Evolutionary conservation across 2,329 filamentous ascomycete species (phyloP), one percentile per base, ranked within the genome.

Genomic region (Alternaria metachromatica): DNA sequence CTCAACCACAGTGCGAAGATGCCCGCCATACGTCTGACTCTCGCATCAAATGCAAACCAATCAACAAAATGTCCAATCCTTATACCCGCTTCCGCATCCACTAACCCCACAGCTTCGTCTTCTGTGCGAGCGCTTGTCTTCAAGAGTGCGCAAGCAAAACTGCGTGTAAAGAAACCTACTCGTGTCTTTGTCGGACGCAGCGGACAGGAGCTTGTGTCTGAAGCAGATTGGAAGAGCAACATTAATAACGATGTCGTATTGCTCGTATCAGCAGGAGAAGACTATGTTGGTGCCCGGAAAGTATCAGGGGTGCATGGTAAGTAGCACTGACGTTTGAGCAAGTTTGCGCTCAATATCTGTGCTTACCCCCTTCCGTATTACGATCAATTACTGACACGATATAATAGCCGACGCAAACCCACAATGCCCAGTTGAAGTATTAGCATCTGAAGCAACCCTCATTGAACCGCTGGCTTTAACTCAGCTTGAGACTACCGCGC

Each of bases 1-100:
- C 44, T 15, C 44, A 46, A 41, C 37, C n/a, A 41, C 37, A 18
- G 37, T 41, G 37, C 12, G 9, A 60, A 49, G 28, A 66, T 64
- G 64, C 56, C 66, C 25, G 55, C 72, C 20, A 78, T 63, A 49
- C 74, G 76, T 59, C 50, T 80, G 58, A 78, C 76, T 7, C 37
- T 79, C 49, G 70, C 72, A 51, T 67, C 70, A n/a, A 80, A 79
- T 67, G 55, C 72, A 13, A 74, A 75, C 21, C 76, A 76, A 50
- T 73, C 73, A 9, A 64, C 69, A 11, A 77, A 70, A 46, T 64
- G 76, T 13, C 72, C 72, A 30, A 44, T 78, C 10, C 60, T 79
- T 12, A 58, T 79, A 48, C 70, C 74, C 11, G 53, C 55, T 18
- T 68, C 68, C 18, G 51, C 66, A 12, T 62, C 65, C 11, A 23